phyloP scores from a whole-genome alignment of 345 rosid genomes.

The Lepidium didymum region DNA sequence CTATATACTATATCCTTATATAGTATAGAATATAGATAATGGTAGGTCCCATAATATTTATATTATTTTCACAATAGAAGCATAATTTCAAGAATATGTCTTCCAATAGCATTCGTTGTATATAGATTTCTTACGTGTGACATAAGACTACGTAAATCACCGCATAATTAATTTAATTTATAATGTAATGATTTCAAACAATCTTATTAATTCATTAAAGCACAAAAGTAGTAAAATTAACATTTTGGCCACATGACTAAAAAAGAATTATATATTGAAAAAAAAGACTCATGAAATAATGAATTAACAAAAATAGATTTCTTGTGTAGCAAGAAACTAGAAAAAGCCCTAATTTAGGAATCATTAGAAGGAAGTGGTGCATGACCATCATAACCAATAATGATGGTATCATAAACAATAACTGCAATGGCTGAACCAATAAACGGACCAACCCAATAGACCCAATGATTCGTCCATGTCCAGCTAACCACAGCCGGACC shows the following conservation, averaged over 20 bases:
- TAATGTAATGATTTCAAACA: not conserved
- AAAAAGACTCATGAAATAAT: not conserved
- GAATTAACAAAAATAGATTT: not conserved
- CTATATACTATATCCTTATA: not conserved
- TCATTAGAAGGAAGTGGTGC: slow-evolving; percentile 66
- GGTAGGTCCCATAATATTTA: slow-evolving; percentile 10
- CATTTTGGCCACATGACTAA: slow-evolving; percentile 8
- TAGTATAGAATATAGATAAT: not conserved
- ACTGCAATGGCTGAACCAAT: slow-evolving; percentile 74
- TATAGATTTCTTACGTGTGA: slow-evolving; percentile 13
- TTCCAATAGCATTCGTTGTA: not conserved
- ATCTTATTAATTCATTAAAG: slow-evolving; percentile 3
- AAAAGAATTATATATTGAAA: not conserved
- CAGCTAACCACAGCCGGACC: slow-evolving; percentile 96
- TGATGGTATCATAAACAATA: slow-evolving; percentile 47
- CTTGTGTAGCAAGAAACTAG: slow-evolving; percentile 4
- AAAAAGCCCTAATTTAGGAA: slow-evolving; percentile 23
- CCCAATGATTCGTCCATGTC: slow-evolving; percentile 93
- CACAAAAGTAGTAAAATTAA: not conserved
- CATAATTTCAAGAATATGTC: slow-evolving; percentile 21
- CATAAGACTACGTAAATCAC: not conserved
- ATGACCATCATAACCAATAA: slow-evolving; percentile 47
- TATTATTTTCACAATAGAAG: slow-evolving; percentile 6
- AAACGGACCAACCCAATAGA: slow-evolving; percentile 89
- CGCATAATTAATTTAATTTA: not conserved